Evolutionary conservation across 2,329 filamentous ascomycete species (phyloP), one percentile per base, ranked within the genome.

Genomic region (Uncinocarpus reesii): DNA sequence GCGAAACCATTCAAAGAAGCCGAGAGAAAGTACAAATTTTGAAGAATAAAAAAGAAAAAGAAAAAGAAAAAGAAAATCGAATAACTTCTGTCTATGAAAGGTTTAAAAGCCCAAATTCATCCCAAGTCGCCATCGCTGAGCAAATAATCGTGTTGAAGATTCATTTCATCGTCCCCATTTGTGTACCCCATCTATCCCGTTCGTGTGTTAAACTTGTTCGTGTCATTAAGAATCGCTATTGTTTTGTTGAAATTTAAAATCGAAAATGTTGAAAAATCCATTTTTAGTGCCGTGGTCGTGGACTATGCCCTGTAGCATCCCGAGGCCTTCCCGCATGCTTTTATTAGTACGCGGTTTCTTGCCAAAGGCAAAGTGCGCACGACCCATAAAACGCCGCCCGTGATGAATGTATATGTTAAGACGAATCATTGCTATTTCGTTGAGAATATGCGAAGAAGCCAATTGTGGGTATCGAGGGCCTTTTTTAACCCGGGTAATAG

Each of bases 71-170:
- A 13, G 3, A 23, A 23, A 24, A n/a, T n/a, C n/a, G n/a, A n/a
- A n/a, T n/a, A n/a, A n/a, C 16, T 23, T 23, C 18, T 15, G 37
- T 26, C 37, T 26, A 40, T 26, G 10, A 32, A 13, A 32, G 15
- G 8, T 11, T 34, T 8, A 41, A 47, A 11, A 15, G 10, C 35
- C 45, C 7, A 29, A 26, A 15, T 26, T 24, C 11, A 15, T 24
- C 36, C 35, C 24, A 41, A 26, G 31, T 41, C 45, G 45, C 45
- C 36, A 13, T 34, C 28, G 36, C 45, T 47, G 20, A 40, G 13
- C 10, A 18, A 40, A 47, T 40, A 48, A 48, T 48, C 46, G 20
- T 48, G 46, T 48, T 48, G 46, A 48, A 48, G 46, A 48, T 48
- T 48, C 46, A 24, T 48, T 26, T 37, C 38, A 31, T 42, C 46